These are phyloP conservation scores for Escovopsis sp. DNA, from an alignment of 2,329 filamentous ascomycete species.

Conservation along the genomic window DNA sequence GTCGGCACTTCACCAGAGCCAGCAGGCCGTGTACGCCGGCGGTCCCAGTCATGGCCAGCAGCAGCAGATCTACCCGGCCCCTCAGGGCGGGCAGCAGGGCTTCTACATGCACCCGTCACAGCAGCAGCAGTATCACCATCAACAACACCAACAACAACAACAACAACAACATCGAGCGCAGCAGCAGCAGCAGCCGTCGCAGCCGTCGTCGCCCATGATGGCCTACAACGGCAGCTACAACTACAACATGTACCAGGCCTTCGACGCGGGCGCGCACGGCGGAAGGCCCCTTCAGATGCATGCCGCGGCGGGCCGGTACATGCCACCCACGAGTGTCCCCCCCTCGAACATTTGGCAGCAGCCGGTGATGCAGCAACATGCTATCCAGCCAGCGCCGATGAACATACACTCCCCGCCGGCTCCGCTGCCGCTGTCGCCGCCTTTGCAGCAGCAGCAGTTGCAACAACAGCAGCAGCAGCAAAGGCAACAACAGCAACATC, in stretches of 20 bases:
- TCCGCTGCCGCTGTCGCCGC: too few species aligned
- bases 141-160: constrained; percentile 7
- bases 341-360: constrained; percentile 5
- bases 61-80: constrained; percentile 4
- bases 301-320: constrained; percentile 2
- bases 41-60: constrained; percentile 8
- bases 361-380: constrained; percentile 13
- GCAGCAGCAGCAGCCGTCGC: constrained; percentile 7
- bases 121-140: constrained; percentile 12
- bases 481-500: constrained; percentile 13
- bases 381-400: constrained; percentile 9
- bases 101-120: constrained; percentile 6
- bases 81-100: constrained; percentile 4
- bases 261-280: constrained; percentile 2
- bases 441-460: constrained; percentile 15
- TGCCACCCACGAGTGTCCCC: constrained; percentile 2
- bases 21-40: constrained; percentile 7
- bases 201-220: constrained; percentile 1
- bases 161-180: constrained; percentile 11
- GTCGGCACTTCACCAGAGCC: constrained; percentile 9
- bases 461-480: constrained; percentile 15
- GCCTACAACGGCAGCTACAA: constrained; percentile 1
- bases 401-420: constrained; percentile 15
- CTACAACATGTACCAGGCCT: constrained; percentile 4
- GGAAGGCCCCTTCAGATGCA: constrained; percentile 7